Evolutionary conservation across 768 basidiomycete species (phyloP).

Genomic region (Chiua virens): DNA sequence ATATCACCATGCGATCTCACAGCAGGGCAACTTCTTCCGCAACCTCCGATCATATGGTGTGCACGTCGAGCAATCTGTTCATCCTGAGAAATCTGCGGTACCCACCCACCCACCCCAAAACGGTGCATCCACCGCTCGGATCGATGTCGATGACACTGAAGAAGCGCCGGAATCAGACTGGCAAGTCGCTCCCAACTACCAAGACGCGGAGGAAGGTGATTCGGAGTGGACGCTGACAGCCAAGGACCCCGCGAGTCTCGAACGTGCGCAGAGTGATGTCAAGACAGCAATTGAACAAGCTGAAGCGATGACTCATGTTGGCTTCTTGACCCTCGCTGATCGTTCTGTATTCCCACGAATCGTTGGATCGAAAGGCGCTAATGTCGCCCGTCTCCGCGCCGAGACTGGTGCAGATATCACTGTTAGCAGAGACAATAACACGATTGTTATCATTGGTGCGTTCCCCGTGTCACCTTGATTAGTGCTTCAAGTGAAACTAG

Average conservation of each 20-base stretch:
- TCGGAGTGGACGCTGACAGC: conserved; percentile 85
- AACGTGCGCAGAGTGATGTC: conserved; percentile 68
- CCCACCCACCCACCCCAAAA: conserved; percentile 55
- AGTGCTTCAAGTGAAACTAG: neutral
- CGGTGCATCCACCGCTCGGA: conserved; percentile 61
- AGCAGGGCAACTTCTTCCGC: conserved; percentile 88
- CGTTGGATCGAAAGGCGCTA: conserved; percentile 89
- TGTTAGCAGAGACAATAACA: conserved; percentile 84
- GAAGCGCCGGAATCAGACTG: conserved; percentile 58
- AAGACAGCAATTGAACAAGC: conserved; percentile 72
- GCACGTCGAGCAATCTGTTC: conserved; percentile 71
- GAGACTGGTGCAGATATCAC: conserved; percentile 93
- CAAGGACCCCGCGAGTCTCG: conserved; percentile 73
- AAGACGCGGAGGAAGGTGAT: conserved; percentile 78
- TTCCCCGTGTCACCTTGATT: neutral
- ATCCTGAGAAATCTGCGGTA: conserved; percentile 59
- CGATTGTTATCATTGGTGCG: conserved; percentile 83
- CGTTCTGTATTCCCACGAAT: conserved; percentile 89
- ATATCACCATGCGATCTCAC: conserved; percentile 82
- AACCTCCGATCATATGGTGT: conserved; percentile 80
- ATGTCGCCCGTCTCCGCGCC: conserved; percentile 80
- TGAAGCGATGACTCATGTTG: conserved; percentile 71
- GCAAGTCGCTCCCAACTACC: conserved; percentile 79
- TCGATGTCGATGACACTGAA: conserved; percentile 82
- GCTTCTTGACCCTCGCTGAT: conserved; percentile 81